Percentiles rank a stretch among this genome's conserved stretches.
Conservation (phyloP, 257 asterid genomes). For the Penstemon eatonii region DNA sequence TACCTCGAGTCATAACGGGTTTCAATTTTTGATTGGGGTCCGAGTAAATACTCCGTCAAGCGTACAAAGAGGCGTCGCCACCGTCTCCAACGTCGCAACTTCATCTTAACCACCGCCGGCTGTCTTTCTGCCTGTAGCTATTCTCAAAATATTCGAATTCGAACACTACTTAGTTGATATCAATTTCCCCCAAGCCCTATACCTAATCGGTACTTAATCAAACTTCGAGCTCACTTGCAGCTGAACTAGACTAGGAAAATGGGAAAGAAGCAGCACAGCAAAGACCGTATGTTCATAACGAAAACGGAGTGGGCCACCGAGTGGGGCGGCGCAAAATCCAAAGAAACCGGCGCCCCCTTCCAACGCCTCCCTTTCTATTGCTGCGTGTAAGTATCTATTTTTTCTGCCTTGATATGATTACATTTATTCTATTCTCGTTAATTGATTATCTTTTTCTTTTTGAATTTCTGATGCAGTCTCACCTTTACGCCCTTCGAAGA, state of each 20-base stretch:
- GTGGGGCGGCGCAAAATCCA: conserved; percentile 99
- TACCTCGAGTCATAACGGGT: not conserved
- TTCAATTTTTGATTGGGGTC: not conserved
- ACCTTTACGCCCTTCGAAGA: conserved; percentile 95
- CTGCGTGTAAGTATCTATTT: conserved; percentile 70
- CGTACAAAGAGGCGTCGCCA: conserved; percentile 17
- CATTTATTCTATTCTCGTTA: not conserved
- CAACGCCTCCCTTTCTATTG: conserved; percentile 95
- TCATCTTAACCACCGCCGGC: conserved; percentile 9
- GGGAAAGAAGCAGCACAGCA: conserved; percentile 99
- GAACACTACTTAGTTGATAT: conserved; percentile 7
- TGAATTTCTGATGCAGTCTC: conserved; percentile 52
- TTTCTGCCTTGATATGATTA: too few species aligned
- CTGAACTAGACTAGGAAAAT: conserved; percentile 33
- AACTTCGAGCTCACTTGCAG: conserved; percentile 15
- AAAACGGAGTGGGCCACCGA: conserved; percentile 99
- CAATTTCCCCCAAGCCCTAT: conserved; percentile 24
- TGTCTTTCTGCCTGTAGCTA: not conserved
- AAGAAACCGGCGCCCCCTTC: conserved; percentile 74
- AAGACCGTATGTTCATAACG: conserved; percentile 92
- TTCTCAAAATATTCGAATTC: not conserved
- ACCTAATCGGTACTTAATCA: conserved; percentile 2
- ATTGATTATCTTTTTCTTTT: not conserved
- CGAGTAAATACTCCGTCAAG: not conserved
- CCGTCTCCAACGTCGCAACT: conserved; percentile 25